Evolutionary conservation across 2,329 filamentous ascomycete genomes (phyloP), one percentile per base, ranked within the genome.

Genomic region (Lachnellula willkommii): DNA sequence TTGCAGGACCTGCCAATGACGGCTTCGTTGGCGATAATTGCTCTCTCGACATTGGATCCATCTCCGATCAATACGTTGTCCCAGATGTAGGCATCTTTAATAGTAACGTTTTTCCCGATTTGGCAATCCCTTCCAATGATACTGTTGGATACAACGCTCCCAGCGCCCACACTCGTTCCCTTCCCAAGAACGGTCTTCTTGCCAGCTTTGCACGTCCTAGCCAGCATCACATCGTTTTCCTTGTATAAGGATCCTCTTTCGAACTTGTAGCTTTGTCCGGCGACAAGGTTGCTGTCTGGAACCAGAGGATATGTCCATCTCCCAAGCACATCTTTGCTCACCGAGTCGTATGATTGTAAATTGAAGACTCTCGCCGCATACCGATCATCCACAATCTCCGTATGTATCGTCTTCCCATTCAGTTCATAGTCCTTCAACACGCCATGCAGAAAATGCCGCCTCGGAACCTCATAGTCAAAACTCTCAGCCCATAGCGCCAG

Each of bases 381-480:
- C 57, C 90, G 84, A 51, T 91, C 83, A 37, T 84, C 81, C 46
- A 95, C 77, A 61, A 97, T 87, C 66, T 97, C 88, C 2, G 90
- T 88, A 70, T 96, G 91, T 52, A 99, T 90, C n/a, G 90, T 91
- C 75, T 97, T 96, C 57, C 92, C 92, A 71, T 97, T 97, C 55
- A 97, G 78, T 70, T 99, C 94, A 76, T 90, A 96, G 70, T 99
- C 94, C 74, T 96, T 96, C 53, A 99, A 76, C 1, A 97, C 91
- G 57, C 92, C 92, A 69, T 92, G 89, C 37, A 99, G 74, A 66
- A 96, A 96, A 66, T 95, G 90, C 66, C 87, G 87, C 53, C 92
- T 83, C 1, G 93, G 90, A 7, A 91, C 80, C 70, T 96, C 91
- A 71, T 96, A 97, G 71, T 99, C 93, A 66, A 97, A 99, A 69